Evolutionary conservation across 1,284 basidiomycete species (phyloP), one percentile per base, ranked within the genome.

Genomic region (Ustilago lituana): DNA sequence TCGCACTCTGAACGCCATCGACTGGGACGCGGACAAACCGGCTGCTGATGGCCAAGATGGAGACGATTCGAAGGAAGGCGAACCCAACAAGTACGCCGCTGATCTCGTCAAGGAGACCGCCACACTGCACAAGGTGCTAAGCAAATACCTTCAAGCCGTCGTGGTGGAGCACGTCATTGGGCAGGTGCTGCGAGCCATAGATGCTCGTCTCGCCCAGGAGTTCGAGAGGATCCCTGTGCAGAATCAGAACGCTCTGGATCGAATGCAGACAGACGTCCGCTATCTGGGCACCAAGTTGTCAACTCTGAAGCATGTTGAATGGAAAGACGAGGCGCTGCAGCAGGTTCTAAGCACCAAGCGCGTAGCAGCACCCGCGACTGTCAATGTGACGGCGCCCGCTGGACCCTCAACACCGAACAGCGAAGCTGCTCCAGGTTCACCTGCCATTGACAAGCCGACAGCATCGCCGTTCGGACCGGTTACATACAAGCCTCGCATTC

Each of bases 81-180:
- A 73, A 36, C 86, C 41, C 68, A 92, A 91, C 80, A 86, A 87
- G 23, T 97, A 98, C 83, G 93, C 95, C 85, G 90, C 94, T 70
- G 86, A 93, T 64, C 86, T 99, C 32, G 89, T 94, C 75, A 96
- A 95, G 83, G 95, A 99, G 84, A 95, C 94, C 4, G 90, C 92
- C 52, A 97, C 93, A 23, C 86, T 99, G 46, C 93, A 98, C 85
- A 98, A 95, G 82, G 94, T 99, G 37, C 86, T 99, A 45, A 92
- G 91, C 49, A 91, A 94, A 59, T 98, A 97, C 83, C 85, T 98
- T 6, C 72, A 76, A 23, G 29, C 65, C 9, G 49, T 56, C 17
- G 65, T 75, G 4, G 74, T 78, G 1, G 71, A 78, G 40, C 54
- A 57, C 10, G 72, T 80, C 20, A 74, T 77, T 22, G 57, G 70